Percentiles rank a stretch among this genome's conserved stretches.
phyloP scores from a whole-genome alignment of 768 basidiomycete genomes.

The Auriscalpium orientale region DNA sequence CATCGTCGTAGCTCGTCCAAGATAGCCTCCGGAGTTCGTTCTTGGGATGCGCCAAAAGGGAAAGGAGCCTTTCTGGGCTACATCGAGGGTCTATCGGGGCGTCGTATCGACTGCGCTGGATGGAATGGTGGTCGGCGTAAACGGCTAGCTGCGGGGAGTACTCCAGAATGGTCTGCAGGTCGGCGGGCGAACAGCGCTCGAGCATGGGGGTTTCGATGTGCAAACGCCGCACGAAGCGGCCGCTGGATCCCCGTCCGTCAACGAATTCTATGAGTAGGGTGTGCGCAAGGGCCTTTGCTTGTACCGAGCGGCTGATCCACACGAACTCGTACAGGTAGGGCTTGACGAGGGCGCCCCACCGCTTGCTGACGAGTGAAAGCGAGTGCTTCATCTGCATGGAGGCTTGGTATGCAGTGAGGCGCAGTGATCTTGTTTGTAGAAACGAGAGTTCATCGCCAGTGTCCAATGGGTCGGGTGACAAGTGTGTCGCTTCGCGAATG shows the following conservation, averaged over 20 bases:
- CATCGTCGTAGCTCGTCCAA: constrained; percentile 69
- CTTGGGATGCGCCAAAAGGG: constrained; percentile 47
- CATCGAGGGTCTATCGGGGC: constrained; percentile 36
- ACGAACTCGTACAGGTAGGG: constrained; percentile 59
- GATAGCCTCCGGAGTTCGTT: constrained; percentile 49
- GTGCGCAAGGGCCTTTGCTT: constrained; percentile 40
- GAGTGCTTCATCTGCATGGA: constrained; percentile 42
- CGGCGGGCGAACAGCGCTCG: constrained; percentile 57
- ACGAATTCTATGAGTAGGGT: constrained; percentile 38
- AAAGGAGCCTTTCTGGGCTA: constrained; percentile 51
- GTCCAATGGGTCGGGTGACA: constrained; percentile 37
- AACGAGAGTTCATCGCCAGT: constrained; percentile 50
- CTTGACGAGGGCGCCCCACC: constrained; percentile 48
- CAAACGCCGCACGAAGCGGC: constrained; percentile 49
- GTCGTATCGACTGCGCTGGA: constrained; percentile 47
- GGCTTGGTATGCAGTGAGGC: constrained; percentile 37
- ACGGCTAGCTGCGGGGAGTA: constrained; percentile 51
- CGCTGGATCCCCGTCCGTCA: constrained; percentile 24
- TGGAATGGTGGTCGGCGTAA: constrained; percentile 58
- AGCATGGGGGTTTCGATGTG: constrained; percentile 65
- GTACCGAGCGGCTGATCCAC: constrained; percentile 53
- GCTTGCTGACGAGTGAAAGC: constrained; percentile 46
- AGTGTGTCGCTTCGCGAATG: constrained; percentile 47
- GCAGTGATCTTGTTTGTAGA: constrained; percentile 35
- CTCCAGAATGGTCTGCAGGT: constrained; percentile 63